Conservation (phyloP, 768 basidiomycete genomes). For the Lentinula raphanica region DNA sequence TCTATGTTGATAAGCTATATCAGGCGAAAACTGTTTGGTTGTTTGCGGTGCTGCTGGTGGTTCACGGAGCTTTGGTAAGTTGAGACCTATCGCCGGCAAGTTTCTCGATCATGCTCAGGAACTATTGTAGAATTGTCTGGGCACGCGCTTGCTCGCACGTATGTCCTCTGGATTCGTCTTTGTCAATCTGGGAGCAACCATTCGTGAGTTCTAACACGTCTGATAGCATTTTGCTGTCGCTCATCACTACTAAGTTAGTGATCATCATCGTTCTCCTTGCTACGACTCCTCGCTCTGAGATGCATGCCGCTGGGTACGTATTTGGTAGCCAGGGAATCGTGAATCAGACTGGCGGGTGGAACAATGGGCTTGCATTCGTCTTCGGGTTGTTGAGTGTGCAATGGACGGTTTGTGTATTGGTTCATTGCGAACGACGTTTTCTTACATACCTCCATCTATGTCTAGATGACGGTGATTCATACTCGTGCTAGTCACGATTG, state of each 20-base stretch:
- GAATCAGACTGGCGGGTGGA: conserved; percentile 80
- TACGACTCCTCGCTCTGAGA: conserved; percentile 63
- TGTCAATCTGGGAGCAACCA: conserved; percentile 77
- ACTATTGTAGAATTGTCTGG: conserved; percentile 53
- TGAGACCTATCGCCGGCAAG: not conserved
- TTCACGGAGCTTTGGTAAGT: conserved; percentile 69
- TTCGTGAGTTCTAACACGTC: conserved; percentile 36
- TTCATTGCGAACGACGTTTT: conserved; percentile 8
- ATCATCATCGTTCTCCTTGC: conserved; percentile 84
- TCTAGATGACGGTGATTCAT: conserved; percentile 51
- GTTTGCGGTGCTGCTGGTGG: conserved; percentile 66
- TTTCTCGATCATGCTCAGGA: not conserved
- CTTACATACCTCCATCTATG: not conserved
- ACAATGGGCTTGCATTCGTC: conserved; percentile 74
- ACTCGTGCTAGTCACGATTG: not conserved
- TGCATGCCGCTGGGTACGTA: conserved; percentile 77
- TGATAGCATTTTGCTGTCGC: not conserved
- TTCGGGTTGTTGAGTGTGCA: conserved; percentile 84
- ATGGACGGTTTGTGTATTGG: conserved; percentile 58
- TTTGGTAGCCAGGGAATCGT: conserved; percentile 71
- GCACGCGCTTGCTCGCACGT: conserved; percentile 68
- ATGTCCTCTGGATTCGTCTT: conserved; percentile 80
- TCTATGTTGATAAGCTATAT: not conserved
- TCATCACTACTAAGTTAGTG: conserved; percentile 42
- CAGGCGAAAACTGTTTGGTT: conserved; percentile 74